Base-by-base conservation (phyloP, 345 rosid genomes). In the Ailanthus altissimus region DNA sequence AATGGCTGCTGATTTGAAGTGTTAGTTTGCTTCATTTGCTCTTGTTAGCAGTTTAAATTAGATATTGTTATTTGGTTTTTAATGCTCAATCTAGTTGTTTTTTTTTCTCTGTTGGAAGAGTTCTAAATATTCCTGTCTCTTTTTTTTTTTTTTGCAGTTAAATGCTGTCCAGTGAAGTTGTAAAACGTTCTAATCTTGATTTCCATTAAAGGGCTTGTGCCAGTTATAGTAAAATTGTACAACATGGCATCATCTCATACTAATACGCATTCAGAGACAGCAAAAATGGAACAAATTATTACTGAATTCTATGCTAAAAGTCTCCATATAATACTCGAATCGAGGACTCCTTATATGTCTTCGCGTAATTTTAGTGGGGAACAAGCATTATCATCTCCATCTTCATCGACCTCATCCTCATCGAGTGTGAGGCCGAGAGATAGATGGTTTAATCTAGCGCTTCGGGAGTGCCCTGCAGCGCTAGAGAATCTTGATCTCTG, bases 361-460 rank as follows among this genome's bases (percentile, higher is more conserved):
- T 93, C 97, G 0, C 89, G 97, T 28, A 86, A 91, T 79, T 96
- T 77, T 71, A 90, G 97, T 65, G 94, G 98, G 7, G 98, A 93
- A 47, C 98, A 93, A 82, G 78, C 68, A 76, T 36, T 92, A 3
- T 91, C 83, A 7, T 95, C 97, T 15, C 97, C 97, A 18, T 89
- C 94, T 20, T 91, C 98, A 0, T 92, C 98, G 26, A 80, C 90
- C 1, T 93, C 98, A 0, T 93, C 94, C 12, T 87, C 98, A 3
- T 89, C 94, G 0, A 89, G 97, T 63, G 93, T 90, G 56, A 86
- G 93, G 79, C 91, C 97, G 3, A 89, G 99, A 26, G 98, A 96
- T 80, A 90, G 88, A 81, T 92, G 98, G 99, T 96, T 96, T 78
- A 92, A 93, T 79, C 81, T 96, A 78, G 98, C 98, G 9, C 97